A percentile compares a stretch with the other conserved stretches of the same genome.
phyloP scores from a whole-genome alignment of 148 eudicot species.

The Spergularia marina region DNA sequence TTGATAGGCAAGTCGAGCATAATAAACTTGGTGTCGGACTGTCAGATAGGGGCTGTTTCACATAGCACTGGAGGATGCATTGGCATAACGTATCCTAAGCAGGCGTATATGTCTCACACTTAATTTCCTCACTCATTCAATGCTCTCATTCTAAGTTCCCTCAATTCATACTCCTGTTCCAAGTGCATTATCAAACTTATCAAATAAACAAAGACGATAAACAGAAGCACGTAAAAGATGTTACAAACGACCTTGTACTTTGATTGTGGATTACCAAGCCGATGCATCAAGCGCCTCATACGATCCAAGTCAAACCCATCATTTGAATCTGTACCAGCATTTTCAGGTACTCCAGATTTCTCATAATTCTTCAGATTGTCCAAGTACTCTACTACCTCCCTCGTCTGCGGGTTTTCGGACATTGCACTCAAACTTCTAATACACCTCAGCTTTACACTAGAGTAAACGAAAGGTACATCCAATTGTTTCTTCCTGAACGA shows the following conservation, averaged over 20 bases:
- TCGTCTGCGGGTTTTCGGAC: slow-evolving; percentile 22
- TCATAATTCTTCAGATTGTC: slow-evolving; percentile 65
- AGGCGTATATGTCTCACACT: neutral
- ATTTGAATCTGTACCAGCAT: slow-evolving; percentile 77
- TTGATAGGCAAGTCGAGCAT: neutral
- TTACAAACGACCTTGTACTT: slow-evolving; percentile 60
- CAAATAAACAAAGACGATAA: neutral
- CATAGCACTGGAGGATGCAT: neutral
- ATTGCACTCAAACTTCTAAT: slow-evolving; percentile 18
- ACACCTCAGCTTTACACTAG: slow-evolving; percentile 7
- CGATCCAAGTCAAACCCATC: slow-evolving; percentile 95
- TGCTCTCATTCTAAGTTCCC: neutral
- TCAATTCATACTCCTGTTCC: neutral
- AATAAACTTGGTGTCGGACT: neutral
- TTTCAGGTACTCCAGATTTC: slow-evolving; percentile 72
- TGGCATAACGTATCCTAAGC: neutral
- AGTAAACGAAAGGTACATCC: neutral
- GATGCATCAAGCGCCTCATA: slow-evolving; percentile 70
- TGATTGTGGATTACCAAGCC: slow-evolving; percentile 82
- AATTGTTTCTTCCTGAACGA: neutral
- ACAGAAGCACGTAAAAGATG: slow-evolving; percentile 3
- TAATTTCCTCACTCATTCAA: neutral
- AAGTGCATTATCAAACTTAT: neutral
- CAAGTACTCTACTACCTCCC: slow-evolving; percentile 42
- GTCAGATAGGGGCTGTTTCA: neutral